Conservation (phyloP, 2,329 filamentous ascomycete species). For the Colletotrichum sp. region DNA sequence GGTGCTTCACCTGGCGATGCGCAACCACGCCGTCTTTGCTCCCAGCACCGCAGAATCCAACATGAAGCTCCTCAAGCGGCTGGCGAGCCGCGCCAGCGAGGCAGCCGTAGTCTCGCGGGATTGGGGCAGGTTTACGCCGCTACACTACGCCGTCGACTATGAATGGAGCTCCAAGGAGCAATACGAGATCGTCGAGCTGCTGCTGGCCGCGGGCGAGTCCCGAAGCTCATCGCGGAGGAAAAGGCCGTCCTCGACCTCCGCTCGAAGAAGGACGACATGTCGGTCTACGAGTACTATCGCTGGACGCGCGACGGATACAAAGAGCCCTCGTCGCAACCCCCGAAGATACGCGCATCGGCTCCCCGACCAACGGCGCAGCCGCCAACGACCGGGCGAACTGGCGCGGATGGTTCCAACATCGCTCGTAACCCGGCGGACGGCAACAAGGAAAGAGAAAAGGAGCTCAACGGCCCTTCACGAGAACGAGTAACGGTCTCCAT, state of each 20-base stretch:
- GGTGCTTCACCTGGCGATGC: neutral
- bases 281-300: neutral
- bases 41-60: neutral
- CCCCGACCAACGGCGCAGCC: neutral
- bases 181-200: constrained; percentile 16
- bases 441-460: no score
- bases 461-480: no score
- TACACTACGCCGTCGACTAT: constrained; percentile 26
- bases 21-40: neutral
- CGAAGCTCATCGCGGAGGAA: constrained; percentile 6
- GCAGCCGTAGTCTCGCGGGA: neutral
- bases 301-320: neutral
- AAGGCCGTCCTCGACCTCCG: neutral
- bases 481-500: no score
- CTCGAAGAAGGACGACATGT: neutral
- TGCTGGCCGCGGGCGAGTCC: constrained; percentile 22
- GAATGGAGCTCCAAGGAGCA: constrained; percentile 24
- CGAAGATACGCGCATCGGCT: neutral
- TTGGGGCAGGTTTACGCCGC: constrained; percentile 20
- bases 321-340: neutral
- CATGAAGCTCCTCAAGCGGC: neutral
- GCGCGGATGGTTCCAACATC: no score
- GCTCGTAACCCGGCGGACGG: no score
- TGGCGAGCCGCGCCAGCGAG: neutral
- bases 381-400: neutral